These are phyloP conservation scores for Grosmannia serpens DNA, from an alignment of 2,329 filamentous ascomycete genomes.

Conservation along the genomic window DNA sequence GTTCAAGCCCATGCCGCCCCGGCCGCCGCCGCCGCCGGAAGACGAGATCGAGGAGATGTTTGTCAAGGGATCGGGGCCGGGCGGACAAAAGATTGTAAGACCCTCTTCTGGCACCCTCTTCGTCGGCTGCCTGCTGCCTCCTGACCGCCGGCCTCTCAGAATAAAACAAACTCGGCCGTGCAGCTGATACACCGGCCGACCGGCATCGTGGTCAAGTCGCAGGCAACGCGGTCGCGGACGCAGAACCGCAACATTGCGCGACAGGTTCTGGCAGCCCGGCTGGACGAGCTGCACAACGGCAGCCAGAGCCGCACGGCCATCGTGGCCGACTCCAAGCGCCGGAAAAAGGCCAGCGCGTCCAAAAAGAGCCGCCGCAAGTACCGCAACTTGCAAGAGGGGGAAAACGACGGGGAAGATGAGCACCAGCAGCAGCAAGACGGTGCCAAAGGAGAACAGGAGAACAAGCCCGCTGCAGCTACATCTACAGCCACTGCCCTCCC, in stretches of 20 bases:
- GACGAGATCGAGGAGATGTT: constrained; percentile 74
- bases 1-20: constrained; percentile 60
- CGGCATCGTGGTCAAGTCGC: constrained; percentile 86
- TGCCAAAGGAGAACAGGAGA: not conserved
- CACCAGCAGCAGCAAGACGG: constrained; percentile 4
- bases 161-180: constrained; percentile 93
- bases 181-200: constrained; percentile 86
- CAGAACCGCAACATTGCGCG: constrained; percentile 85
- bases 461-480: not conserved
- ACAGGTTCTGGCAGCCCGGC: constrained; percentile 59
- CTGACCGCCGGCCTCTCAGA: constrained; percentile 33
- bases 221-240: constrained; percentile 74
- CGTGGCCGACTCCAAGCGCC: constrained; percentile 50
- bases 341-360: constrained; percentile 60
- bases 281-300: constrained; percentile 65
- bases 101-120: not conserved
- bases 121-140: not conserved
- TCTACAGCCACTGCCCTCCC: no score
- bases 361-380: constrained; percentile 85
- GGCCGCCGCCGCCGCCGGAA: constrained; percentile 61
- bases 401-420: not conserved
- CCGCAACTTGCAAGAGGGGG: constrained; percentile 31
- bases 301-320: constrained; percentile 53
- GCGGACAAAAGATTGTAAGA: constrained; percentile 84
- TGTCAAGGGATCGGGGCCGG: constrained; percentile 83